phyloP scores from a whole-genome alignment of 805 yeast genomes.

The Metschnikowia noctiluminum region DNA sequence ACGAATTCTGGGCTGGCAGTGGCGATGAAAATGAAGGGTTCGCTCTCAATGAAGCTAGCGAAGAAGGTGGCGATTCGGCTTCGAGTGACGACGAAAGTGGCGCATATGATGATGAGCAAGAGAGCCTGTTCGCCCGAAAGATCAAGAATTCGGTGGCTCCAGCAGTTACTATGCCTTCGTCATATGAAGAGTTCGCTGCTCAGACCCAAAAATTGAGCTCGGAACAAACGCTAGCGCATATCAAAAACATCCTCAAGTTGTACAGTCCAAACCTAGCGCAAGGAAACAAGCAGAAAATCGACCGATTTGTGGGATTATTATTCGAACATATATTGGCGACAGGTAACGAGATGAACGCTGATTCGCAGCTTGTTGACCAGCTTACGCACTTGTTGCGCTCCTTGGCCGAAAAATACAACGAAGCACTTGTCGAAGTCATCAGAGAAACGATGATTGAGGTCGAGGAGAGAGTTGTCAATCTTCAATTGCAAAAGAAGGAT shows the following conservation, averaged over 20 bases:
- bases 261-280: constrained; percentile 75
- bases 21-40: constrained; percentile 33
- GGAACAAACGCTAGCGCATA: constrained; percentile 43
- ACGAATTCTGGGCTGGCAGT: constrained; percentile 62
- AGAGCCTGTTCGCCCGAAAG: constrained; percentile 54
- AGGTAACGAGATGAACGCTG: constrained; percentile 17
- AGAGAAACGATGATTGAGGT: constrained; percentile 55
- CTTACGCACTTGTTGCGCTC: constrained; percentile 49
- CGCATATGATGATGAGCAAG: constrained; percentile 48
- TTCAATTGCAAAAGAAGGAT: constrained; percentile 38
- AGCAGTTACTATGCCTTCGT: constrained; percentile 28
- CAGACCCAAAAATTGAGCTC: constrained; percentile 32
- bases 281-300: constrained; percentile 78
- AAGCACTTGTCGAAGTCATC: constrained; percentile 57
- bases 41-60: not conserved
- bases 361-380: constrained; percentile 34
- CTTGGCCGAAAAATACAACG: constrained; percentile 64
- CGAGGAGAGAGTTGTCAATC: constrained; percentile 46
- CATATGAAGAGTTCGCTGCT: constrained; percentile 29
- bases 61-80: not conserved
- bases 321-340: constrained; percentile 58
- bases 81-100: constrained; percentile 40
- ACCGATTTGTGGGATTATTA: constrained; percentile 57
- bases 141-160: constrained; percentile 7
- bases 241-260: constrained; percentile 53